Base-by-base conservation (phyloP, 2,329 filamentous ascomycete genomes). In the Fusarium phyllophilum region DNA sequence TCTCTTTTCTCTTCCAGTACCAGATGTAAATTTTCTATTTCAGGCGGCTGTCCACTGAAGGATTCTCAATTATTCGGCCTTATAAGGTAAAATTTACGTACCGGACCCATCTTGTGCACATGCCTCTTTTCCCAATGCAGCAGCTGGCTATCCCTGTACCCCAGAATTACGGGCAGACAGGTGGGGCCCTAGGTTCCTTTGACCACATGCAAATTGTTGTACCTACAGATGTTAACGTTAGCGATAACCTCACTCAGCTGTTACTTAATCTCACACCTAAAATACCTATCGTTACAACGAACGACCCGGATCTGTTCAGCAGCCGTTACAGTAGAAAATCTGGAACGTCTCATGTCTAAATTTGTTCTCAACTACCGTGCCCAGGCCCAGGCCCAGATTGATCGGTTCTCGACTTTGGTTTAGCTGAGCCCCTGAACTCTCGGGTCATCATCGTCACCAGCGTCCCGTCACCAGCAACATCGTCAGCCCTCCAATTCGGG, bases 401-500 rank as follows among this genome's bases (percentile, higher is more conserved):
- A 65, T 62, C 46, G 33, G 46, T 49, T 66, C 63, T 73, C 66
- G 66, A 62, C 63, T 68, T 62, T 71, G 36, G 59, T 24, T 67
- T 33, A 48, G 59, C 41, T 46, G 59, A 60, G 56, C 63, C 63
- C 63, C 68, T 67, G 58, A 68, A 39, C 67, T 67, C 31, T 52
- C 56, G 26, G 51, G 46, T 49, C 59, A 69, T 69, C 51, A 44
- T 55, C 66, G 41, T 52, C 52, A 46, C 46, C 59, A 66, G 41
- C 70, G 61, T 29, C 26, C 26, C 26, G 26, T 33, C 57, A 66
- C 20, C 61, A 52, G 38, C 62, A 36, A 14, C 59, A 72, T 51
- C 69, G 44, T 20, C 55, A 68, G 33, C 63, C 60, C 63, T 74
- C 65, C 59, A 66, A 52, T 55, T 77, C 75, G 75, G 75, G 42